A percentile compares a stretch with the other conserved stretches of the same genome.
These are phyloP conservation scores for Trypanosoma brucei DNA, from an alignment of 208 protist species.

Conservation along the genomic window DNA sequence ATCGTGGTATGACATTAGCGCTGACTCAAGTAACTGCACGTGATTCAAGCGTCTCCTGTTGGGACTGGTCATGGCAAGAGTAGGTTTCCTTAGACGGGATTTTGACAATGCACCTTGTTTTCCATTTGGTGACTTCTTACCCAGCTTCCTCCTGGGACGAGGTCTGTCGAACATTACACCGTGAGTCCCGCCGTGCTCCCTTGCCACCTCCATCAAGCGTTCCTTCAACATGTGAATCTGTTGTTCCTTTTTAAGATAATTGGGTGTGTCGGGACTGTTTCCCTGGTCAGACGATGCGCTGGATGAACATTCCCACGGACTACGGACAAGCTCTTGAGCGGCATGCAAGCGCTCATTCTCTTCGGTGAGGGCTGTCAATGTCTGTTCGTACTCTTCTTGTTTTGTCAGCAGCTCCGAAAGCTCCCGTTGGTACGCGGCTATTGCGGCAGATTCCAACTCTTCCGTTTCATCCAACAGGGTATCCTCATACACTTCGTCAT, in stretches of 20 bases:
- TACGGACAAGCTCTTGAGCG: background rate
- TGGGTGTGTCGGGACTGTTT: background rate
- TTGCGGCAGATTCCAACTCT: conserved; percentile 29
- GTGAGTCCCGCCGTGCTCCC: conserved; percentile 24
- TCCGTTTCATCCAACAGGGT: conserved; percentile 31
- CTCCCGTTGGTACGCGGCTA: conserved; percentile 43
- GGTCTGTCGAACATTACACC: background rate
- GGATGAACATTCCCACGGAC: background rate
- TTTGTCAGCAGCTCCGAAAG: conserved; percentile 53
- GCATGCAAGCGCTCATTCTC: conserved; percentile 33
- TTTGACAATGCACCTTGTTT: conserved; percentile 4
- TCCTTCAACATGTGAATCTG: conserved; percentile 81
- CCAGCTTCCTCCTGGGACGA: background rate
- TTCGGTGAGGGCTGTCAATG: conserved; percentile 29
- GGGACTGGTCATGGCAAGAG: background rate
- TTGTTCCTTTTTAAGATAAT: conserved; percentile 76
- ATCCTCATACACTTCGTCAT: conserved; percentile 32
- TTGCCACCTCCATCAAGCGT: conserved; percentile 61
- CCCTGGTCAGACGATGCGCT: background rate
- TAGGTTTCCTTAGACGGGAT: background rate
- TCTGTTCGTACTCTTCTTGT: conserved; percentile 34
- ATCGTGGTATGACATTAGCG: conserved; percentile 4
- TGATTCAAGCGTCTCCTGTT: background rate
- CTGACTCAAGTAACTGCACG: background rate
- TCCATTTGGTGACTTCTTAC: conserved; percentile 16